Evolutionary conservation across 73 alveolate genomes (phyloP), one percentile per base, ranked within the genome.

Genomic region (Tetrahymena elliotti): DNA sequence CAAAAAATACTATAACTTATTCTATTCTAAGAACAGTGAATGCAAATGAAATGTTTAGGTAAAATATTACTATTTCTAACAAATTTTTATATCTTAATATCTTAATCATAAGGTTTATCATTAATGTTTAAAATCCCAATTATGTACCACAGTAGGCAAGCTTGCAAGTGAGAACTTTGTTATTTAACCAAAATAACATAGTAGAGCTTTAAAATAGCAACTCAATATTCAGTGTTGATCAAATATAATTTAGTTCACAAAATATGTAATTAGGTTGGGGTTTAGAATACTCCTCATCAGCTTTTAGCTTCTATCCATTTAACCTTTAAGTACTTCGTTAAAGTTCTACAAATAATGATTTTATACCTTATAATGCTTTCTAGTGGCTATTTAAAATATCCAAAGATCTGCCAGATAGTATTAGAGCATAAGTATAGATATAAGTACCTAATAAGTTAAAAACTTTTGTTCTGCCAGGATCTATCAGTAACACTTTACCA

Each of bases 231-330:
- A 24, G 41, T 40, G 94, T 94, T 0, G 37, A 83, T 37, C 24
- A 94, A 84, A 83, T 94, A 0, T 37, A 40, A 9, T 84, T 94
- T 33, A 35, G 82, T n/a, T 82, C 96, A 18, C 88, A 94, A 40
- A 94, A 94, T 83, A 41, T 94, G 34, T 38, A 94, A 9, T 39
- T 94, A 38, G 96, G 96, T 20, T 94, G 96, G 96, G 96, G 96
- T 4, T 84, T 94, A 83, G 96, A 94, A 83, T 94, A 94, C 12
- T 94, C 96, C 16, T 94, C 96, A 12, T 39, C 94, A 37, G 92
- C 96, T 33, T 20, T 93, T 5, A 83, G 83, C 5, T 94, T 52
- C 52, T 94, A 94, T 94, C 96, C 96, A 18, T 94, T 94, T 35
- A 93, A 93, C 0, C 82, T 94, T 40, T 40, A 83, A 22, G 94